These are phyloP conservation scores for Eucalyptus erythrocorys DNA, from an alignment of 345 rosid species.

Conservation along the genomic window DNA sequence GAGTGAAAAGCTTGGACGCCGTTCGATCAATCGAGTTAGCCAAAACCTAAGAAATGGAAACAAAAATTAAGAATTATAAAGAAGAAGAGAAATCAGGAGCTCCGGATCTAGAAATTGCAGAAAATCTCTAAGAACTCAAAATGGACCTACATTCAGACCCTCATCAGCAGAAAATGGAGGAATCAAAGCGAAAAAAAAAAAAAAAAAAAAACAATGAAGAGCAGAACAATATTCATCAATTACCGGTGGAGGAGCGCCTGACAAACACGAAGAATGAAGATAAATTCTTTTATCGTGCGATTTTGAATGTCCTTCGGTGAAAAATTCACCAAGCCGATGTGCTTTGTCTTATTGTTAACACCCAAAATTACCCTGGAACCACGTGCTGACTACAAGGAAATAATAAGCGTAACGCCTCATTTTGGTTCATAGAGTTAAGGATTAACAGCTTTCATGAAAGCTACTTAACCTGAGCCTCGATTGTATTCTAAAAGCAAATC, in stretches of 20 bases:
- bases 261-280: neutral
- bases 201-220: neutral
- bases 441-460: accelerated
- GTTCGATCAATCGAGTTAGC: neutral
- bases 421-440: too few species aligned
- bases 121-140: neutral
- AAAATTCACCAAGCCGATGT: neutral
- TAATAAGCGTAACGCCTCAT: too few species aligned
- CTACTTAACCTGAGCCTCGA: too few species aligned
- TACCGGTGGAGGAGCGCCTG: neutral
- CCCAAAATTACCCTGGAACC: too few species aligned
- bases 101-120: neutral
- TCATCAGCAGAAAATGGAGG: neutral
- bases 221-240: neutral
- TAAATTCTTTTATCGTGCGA: neutral
- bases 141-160: neutral
- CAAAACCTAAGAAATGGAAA: neutral
- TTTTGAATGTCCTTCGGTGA: accelerated
- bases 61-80: neutral
- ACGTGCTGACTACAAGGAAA: accelerated
- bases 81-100: neutral
- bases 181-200: neutral
- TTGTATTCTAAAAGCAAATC: too few species aligned
- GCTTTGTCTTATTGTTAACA: neutral
- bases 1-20: neutral